A percentile compares a stretch with the other conserved stretches of the same genome.
phyloP scores from a whole-genome alignment of 2,329 filamentous ascomycete species.

The Chaetomiaceae sp. region DNA sequence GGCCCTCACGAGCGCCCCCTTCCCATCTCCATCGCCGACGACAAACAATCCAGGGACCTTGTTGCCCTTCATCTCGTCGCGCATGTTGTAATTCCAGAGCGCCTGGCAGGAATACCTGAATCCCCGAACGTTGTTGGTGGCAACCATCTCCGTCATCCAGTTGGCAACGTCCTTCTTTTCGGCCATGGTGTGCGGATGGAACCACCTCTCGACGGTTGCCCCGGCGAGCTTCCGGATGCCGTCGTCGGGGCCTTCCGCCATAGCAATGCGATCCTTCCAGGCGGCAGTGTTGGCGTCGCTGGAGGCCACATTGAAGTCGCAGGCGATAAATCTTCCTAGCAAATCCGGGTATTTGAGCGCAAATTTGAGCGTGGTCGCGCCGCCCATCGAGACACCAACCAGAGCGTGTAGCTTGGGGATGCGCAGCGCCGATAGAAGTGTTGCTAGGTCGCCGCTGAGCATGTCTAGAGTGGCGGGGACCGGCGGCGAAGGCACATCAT shows the following conservation, averaged over 20 bases:
- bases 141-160: constrained; percentile 65
- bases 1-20: constrained; percentile 65
- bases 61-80: constrained; percentile 49
- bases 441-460: constrained; percentile 63
- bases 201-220: constrained; percentile 72
- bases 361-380: constrained; percentile 70
- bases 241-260: constrained; percentile 55
- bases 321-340: constrained; percentile 61
- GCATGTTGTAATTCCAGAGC: constrained; percentile 67
- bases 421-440: constrained; percentile 64
- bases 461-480: constrained; percentile 57
- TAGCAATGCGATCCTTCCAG: constrained; percentile 70
- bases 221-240: constrained; percentile 65
- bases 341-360: constrained; percentile 61
- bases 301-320: constrained; percentile 72
- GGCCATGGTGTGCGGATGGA: constrained; percentile 54
- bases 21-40: constrained; percentile 68
- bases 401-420: constrained; percentile 62
- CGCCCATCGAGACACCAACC: constrained; percentile 76
- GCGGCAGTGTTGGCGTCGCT: constrained; percentile 71
- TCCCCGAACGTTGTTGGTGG: constrained; percentile 63
- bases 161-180: constrained; percentile 45
- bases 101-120: constrained; percentile 66
- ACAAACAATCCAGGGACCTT: constrained; percentile 62
- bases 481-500: constrained; percentile 44